Base-by-base conservation (phyloP, 202 grass and related monocot genomes). In the Panicum hallii region DNA sequence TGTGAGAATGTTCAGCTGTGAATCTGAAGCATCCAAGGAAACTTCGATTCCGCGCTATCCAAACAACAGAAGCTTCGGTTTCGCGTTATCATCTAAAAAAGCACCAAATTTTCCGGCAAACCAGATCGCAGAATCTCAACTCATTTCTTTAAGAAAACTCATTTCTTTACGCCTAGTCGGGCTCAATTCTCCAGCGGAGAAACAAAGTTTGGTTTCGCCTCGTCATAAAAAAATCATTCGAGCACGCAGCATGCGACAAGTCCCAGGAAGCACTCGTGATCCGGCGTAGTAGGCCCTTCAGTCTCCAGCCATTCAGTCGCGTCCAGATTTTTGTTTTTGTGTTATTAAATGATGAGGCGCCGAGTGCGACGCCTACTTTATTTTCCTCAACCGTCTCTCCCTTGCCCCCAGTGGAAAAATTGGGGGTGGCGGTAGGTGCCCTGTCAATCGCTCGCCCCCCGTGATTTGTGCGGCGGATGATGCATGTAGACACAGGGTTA, bases 371-470 rank as follows among this genome's bases (percentile, higher is more conserved):
- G 40, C 46, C 66, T 71, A 82, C 38, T 64, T 23, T 20, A 47
- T 62, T 48, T 15, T 17, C 7, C 54, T 2, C 41, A n/a, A 48
- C 42, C 23, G 32, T 36, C 45, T 22, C 23, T 38, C 19, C 23
- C 23, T 12, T 48, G 49, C 57, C 42, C 26, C 19, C 28, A 26
- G 60, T 42, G 28, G 48, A 58, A 58, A 53, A 53, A 44, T 1
- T 16, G 4, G 4, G n/a, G 74, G 63, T 13, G 72, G 63, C 3
- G 72, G 73, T 86, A 74, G 84, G 88, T 90, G 19, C 2, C 73
- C 74, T 79, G 79, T 90, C 84, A 79, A 87, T 86, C 12, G 30
- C 67, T 86, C 9, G 30, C 67, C 5, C 50, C 42, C 67, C 60
- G 60, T 67, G 74, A 74, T 68, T 68, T 50, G n/a, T 79, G 79